These are phyloP conservation scores for Waltiozyma sp. DNA, from an alignment of 1,139 yeast species.

Conservation along the genomic window DNA sequence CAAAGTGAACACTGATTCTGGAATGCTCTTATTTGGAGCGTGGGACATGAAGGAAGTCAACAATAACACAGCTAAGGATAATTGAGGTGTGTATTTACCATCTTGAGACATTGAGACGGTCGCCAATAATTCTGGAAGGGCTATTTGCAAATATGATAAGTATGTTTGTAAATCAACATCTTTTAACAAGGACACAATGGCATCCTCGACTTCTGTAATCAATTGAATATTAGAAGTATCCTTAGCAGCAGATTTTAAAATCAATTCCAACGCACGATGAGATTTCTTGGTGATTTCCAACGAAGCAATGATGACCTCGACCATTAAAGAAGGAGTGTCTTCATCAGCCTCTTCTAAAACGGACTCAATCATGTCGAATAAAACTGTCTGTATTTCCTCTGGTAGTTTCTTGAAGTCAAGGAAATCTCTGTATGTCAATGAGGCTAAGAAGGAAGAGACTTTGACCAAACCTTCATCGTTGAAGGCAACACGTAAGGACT, in stretches of 20 bases:
- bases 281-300: slow-evolving; percentile 32
- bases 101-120: slow-evolving; percentile 8
- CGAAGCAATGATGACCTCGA: slow-evolving; percentile 58
- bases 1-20: slow-evolving; percentile 2
- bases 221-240: slow-evolving; percentile 70
- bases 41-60: slow-evolving; percentile 40
- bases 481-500: slow-evolving; percentile 6
- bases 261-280: slow-evolving; percentile 38
- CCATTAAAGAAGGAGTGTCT: slow-evolving; percentile 65
- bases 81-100: slow-evolving; percentile 25
- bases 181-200: slow-evolving; percentile 47
- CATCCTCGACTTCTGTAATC: slow-evolving; percentile 45
- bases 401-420: slow-evolving; percentile 27
- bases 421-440: slow-evolving; percentile 43
- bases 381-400: slow-evolving; percentile 24
- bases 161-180: slow-evolving; percentile 36
- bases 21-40: slow-evolving; percentile 18
- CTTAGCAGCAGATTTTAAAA: slow-evolving; percentile 55
- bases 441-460: slow-evolving; percentile 35
- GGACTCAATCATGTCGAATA: slow-evolving; percentile 29
- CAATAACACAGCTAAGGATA: slow-evolving; percentile 58
- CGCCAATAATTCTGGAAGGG: slow-evolving; percentile 19
- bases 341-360: slow-evolving; percentile 63
- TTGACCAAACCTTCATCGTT: slow-evolving; percentile 23
- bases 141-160: slow-evolving; percentile 23